These are phyloP conservation scores for Triticum urartu DNA, from an alignment of 176 grass and related monocot species.

Conservation along the genomic window DNA sequence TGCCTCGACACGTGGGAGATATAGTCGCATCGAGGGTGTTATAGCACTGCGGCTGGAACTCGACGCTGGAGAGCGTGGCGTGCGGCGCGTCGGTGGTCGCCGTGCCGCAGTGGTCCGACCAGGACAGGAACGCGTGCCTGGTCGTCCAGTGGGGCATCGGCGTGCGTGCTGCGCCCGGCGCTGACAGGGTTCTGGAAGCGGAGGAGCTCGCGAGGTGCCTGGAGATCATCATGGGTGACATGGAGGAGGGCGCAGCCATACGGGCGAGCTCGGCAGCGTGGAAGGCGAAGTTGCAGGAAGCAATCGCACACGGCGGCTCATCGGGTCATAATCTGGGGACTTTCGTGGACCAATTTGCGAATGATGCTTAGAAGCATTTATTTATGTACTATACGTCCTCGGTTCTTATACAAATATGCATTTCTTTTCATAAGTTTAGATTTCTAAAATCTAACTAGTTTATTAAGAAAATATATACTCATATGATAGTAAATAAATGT, in stretches of 20 bases:
- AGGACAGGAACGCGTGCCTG: constrained; percentile 17
- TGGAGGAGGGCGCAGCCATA: not conserved
- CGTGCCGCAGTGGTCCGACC: constrained; percentile 25
- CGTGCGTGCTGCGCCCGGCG: not conserved
- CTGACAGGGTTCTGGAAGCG: not conserved
- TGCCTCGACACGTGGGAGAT: too few relatives aligned
- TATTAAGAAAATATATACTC: too few relatives aligned
- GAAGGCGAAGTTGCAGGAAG: not conserved
- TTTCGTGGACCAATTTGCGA: not conserved
- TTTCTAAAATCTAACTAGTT: too few relatives aligned
- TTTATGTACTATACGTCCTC: too few relatives aligned
- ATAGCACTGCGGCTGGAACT: constrained; percentile 57
- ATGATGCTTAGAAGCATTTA: not conserved
- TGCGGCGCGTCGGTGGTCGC: not conserved
- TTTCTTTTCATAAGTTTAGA: too few relatives aligned
- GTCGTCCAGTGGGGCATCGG: not conserved
- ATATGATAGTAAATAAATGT: too few relatives aligned
- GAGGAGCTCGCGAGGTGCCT: not conserved
- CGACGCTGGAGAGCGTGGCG: constrained; percentile 18
- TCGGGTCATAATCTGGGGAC: not conserved
- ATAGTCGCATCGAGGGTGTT: too few relatives aligned
- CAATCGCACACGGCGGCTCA: not conserved
- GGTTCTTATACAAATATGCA: too few relatives aligned
- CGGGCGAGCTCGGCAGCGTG: not conserved
- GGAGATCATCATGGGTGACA: not conserved